Conservation (phyloP, 306 rosid genomes). For the Medicago truncatula region MtrunA17r5.0-ANR NC_053043.1:7219001-7219500, state of each 20-base stretch:
- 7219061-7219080: background rate
- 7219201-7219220: constrained; percentile 10
- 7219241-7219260: constrained; percentile 3
- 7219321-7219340: constrained; percentile 3
- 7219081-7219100: constrained; percentile 3
- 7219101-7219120: constrained; percentile 25
- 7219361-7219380: background rate
- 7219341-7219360: constrained; percentile 34
- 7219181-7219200: background rate
- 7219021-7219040: constrained; percentile 1
- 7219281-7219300: constrained; percentile 15
- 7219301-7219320: constrained; percentile 20
- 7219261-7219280: constrained; percentile 35
- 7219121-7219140: background rate
- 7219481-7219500: background rate
- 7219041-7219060: constrained; percentile 19
- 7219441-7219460: background rate
- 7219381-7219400: background rate
- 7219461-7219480: background rate
- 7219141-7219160: constrained; percentile 22
- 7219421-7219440: background rate
- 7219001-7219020: constrained; percentile 17
- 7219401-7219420: constrained; percentile 1
- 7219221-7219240: constrained; percentile 23
- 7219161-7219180: background rate